Percentiles rank a stretch among this genome's conserved stretches.
Evolutionary conservation across 2,329 filamentous ascomycete genomes (phyloP).

Genomic region (Aureobasidium sp.): DNA sequence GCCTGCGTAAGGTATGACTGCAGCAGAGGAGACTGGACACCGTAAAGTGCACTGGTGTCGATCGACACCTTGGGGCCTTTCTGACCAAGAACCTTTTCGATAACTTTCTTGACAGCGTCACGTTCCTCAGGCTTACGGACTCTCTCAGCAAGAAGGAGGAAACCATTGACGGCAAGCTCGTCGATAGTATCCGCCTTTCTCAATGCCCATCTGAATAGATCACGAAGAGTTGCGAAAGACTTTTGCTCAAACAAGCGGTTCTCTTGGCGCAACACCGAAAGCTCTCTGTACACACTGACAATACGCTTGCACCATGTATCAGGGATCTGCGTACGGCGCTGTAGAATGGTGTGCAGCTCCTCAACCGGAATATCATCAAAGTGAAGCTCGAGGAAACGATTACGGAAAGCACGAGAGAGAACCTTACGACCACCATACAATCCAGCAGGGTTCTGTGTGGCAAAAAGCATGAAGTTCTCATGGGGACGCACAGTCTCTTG

Average conservation of each 20-base stretch:
- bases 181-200: slow-evolving; percentile 77
- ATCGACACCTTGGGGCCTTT: slow-evolving; percentile 56
- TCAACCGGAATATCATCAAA: slow-evolving; percentile 97
- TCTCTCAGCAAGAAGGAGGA: slow-evolving; percentile 90
- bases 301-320: slow-evolving; percentile 88
- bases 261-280: slow-evolving; percentile 82
- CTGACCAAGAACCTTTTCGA: slow-evolving; percentile 75
- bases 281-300: slow-evolving; percentile 85
- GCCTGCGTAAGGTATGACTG: slow-evolving; percentile 23
- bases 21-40: slow-evolving; percentile 33
- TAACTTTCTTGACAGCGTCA: slow-evolving; percentile 71
- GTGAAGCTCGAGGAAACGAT: slow-evolving; percentile 92
- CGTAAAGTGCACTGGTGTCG: slow-evolving; percentile 65
- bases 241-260: slow-evolving; percentile 92
- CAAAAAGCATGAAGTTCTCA: slow-evolving; percentile 94
- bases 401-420: slow-evolving; percentile 88
- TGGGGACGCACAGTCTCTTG: slow-evolving; percentile 90
- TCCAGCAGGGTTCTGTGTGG: slow-evolving; percentile 92
- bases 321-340: slow-evolving; percentile 78
- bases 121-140: slow-evolving; percentile 88
- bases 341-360: slow-evolving; percentile 84
- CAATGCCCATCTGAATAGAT: slow-evolving; percentile 91
- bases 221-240: slow-evolving; percentile 90
- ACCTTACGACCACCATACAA: slow-evolving; percentile 92
- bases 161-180: slow-evolving; percentile 83